phyloP scores from a whole-genome alignment of 192 early-diverging fungal species.

The Coemansia sp. region DNA sequence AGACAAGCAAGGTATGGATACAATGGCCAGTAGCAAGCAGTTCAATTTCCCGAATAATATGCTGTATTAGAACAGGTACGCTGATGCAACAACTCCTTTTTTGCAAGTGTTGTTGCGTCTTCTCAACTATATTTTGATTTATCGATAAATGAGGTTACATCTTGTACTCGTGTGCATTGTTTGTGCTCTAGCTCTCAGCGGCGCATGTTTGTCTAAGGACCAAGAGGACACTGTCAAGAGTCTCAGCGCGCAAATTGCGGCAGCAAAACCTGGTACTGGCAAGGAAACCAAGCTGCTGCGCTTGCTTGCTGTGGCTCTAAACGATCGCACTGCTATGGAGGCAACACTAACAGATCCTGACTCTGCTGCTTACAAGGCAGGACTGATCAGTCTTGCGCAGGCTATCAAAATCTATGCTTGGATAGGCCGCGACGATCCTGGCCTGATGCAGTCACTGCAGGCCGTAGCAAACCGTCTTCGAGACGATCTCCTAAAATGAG shows the following conservation, averaged over 20 bases:
- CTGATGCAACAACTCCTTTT: neutral
- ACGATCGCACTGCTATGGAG: slow-evolving; percentile 42
- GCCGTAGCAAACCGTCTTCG: slow-evolving; percentile 29
- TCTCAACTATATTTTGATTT: too few species aligned
- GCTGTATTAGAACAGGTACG: neutral
- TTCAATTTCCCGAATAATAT: too few species aligned
- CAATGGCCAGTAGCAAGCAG: neutral
- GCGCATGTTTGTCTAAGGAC: slow-evolving; percentile 16
- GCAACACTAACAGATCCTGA: slow-evolving; percentile 36
- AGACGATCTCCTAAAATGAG: slow-evolving; percentile 5
- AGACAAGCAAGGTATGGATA: neutral
- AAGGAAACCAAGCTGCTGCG: slow-evolving; percentile 26
- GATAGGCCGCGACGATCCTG: slow-evolving; percentile 33
- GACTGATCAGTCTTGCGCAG: slow-evolving; percentile 42
- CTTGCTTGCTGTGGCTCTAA: slow-evolving; percentile 22
- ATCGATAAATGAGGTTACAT: neutral
- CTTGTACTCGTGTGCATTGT: neutral
- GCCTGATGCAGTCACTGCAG: slow-evolving; percentile 27
- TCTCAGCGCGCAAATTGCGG: slow-evolving; percentile 16
- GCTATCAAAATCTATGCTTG: slow-evolving; percentile 41
- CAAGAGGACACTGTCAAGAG: slow-evolving; percentile 7
- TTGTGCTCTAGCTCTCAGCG: neutral
- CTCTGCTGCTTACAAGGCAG: slow-evolving; percentile 33
- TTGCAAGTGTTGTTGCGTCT: neutral
- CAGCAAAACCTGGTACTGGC: slow-evolving; percentile 11